Evolutionary conservation across 2,329 filamentous ascomycete species (phyloP).

Genomic region (Didymella arachidicola): DNA sequence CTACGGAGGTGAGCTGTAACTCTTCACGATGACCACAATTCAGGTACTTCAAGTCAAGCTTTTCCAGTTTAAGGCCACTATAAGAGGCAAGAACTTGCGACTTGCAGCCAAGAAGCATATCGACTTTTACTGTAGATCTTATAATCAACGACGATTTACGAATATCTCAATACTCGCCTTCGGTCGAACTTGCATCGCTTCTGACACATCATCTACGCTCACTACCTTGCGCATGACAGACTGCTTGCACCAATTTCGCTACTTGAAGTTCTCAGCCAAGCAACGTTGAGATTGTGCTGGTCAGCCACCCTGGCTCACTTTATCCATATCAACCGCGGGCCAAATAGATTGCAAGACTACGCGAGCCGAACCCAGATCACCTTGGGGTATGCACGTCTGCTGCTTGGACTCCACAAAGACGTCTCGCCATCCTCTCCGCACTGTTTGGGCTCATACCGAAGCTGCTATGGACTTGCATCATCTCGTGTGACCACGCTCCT

Average conservation of each 20-base stretch:
- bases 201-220: neutral
- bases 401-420: neutral
- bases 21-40: neutral
- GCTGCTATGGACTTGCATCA: neutral
- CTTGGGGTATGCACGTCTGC: neutral
- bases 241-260: neutral
- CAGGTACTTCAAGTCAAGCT: neutral
- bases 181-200: neutral
- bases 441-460: neutral
- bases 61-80: too few species aligned
- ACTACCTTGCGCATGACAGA: neutral
- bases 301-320: conserved; percentile 17
- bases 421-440: neutral
- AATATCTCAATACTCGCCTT: neutral
- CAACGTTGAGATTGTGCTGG: conserved; percentile 5
- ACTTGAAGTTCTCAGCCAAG: conserved; percentile 6
- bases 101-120: neutral
- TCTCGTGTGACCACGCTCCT: neutral
- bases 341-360: conserved; percentile 23
- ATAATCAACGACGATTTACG: conserved; percentile 1
- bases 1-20: neutral
- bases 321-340: conserved; percentile 48
- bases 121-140: neutral
- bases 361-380: conserved; percentile 9
- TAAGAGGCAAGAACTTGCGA: neutral